phyloP scores from a whole-genome alignment of 176 grass and related monocot species.

The Triticum monococcum region DNA sequence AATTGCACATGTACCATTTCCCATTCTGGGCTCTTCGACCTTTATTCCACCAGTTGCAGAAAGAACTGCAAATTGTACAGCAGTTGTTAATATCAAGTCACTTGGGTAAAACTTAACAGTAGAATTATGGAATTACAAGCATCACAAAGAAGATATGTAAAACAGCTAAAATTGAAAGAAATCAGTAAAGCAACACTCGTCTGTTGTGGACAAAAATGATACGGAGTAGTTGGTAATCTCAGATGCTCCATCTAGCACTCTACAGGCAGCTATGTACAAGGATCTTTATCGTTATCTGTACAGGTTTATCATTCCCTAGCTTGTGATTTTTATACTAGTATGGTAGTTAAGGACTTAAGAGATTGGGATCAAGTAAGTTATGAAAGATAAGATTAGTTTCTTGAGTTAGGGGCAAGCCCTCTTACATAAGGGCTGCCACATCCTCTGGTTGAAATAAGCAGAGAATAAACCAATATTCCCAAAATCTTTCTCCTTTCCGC shows the following conservation, averaged over 20 bases:
- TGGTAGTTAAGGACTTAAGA: not conserved
- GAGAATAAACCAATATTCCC: not conserved
- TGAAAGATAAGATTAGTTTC: not conserved
- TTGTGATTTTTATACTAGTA: not conserved
- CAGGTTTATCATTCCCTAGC: not conserved
- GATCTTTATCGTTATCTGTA: not conserved
- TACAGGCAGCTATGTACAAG: not conserved
- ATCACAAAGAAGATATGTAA: not conserved
- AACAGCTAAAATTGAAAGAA: not conserved
- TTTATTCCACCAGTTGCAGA: conserved; percentile 92
- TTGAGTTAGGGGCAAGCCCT: not conserved
- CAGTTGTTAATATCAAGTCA: not conserved
- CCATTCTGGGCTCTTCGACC: conserved; percentile 56
- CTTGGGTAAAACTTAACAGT: not conserved
- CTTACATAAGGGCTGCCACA: not conserved
- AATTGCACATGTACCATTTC: conserved; percentile 67
- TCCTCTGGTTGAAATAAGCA: not conserved
- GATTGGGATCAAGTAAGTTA: not conserved
- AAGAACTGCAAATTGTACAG: conserved; percentile 67
- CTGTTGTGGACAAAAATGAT: not conserved
- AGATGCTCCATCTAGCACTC: not conserved
- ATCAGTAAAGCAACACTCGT: not conserved
- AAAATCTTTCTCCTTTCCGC: not conserved
- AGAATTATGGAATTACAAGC: not conserved
- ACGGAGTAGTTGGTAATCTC: not conserved